Evolutionary conservation across 2,329 filamentous ascomycete species (phyloP), one percentile per base, ranked within the genome.

Genomic region (Trichoderma endophyticum): DNA sequence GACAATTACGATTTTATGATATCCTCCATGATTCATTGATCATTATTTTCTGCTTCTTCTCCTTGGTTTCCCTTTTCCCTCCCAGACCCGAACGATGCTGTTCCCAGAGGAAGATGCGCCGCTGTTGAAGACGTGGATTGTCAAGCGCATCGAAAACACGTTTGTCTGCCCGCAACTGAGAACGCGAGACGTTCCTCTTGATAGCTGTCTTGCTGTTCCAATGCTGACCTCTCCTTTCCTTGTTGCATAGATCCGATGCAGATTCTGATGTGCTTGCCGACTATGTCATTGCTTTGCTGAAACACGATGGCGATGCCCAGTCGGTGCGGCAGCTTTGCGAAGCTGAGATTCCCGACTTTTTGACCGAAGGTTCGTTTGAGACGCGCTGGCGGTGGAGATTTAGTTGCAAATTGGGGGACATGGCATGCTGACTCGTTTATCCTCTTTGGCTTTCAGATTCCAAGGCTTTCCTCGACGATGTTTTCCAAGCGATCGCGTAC

Each of bases 181-280:
- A 30, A 34, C 8, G 36, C 57, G 57, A 36, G 36, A 21, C 26
- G 39, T 43, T 26, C 30, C 21, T 32, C 32, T 18, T 51, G n/a
- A 24, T 4, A 9, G 12, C 21, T 6, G 3, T 15, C 14, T 24
- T 61, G 43, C 18, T 56, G n/a, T 56, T 39, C 11, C 12, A 26
- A 30, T 43, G 43, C 69, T 71, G 32, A 73, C 73, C 6, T 71
- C 15, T 51, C 18, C 60, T 21, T 51, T 43, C 30, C 63, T 72
- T n/a, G 62, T 32, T 28, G 8, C n/a, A 21, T 74, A 93, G 92
- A 68, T 93, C 92, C 32, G 92, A 95, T 77, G 92, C 92, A 65
- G 93, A 96, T 79, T 88, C 91, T 36, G 93, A 94, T 77, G 92
- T 95, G 6, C 89, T 96, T 3, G 93, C 92, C 61, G 93, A 96